phyloP scores from a whole-genome alignment of 345 rosid genomes.

The Conringia planisiliqua region DNA sequence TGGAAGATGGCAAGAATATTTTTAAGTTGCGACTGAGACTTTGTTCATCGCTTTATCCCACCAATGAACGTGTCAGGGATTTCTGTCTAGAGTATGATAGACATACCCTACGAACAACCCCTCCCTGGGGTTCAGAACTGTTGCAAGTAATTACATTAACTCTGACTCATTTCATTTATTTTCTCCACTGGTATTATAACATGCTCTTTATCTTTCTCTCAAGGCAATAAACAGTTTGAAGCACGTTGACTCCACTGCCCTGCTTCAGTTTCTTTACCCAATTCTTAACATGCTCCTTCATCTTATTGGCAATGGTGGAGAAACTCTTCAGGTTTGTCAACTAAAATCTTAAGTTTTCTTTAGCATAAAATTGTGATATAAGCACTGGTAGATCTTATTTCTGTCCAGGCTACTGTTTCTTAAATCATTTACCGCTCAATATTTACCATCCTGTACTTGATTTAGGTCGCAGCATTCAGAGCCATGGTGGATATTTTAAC shows the following conservation, averaged over 20 bases:
- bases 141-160: constrained; percentile 63
- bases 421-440: constrained; percentile 17
- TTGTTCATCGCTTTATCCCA: constrained; percentile 88
- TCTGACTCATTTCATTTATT: constrained; percentile 10
- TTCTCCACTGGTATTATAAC: background rate
- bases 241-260: constrained; percentile 92
- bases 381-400: background rate
- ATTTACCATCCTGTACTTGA: constrained; percentile 28
- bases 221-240: constrained; percentile 98
- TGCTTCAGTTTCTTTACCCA: constrained; percentile 99
- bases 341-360: constrained; percentile 10
- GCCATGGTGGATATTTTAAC: constrained; percentile 98
- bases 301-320: constrained; percentile 99
- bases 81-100: constrained; percentile 98
- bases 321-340: constrained; percentile 85
- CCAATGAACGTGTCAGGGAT: constrained; percentile 93
- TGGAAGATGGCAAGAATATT: constrained; percentile 94
- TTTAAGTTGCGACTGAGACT: constrained; percentile 85
- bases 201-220: constrained; percentile 26
- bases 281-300: constrained; percentile 95
- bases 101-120: constrained; percentile 88
- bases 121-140: constrained; percentile 99
- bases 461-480: constrained; percentile 99
- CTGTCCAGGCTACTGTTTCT: constrained; percentile 12
- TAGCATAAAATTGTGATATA: background rate